Evolutionary conservation across 2,329 filamentous ascomycete genomes (phyloP).

Genomic region (Aspergillus pseudoviridinutans): DNA sequence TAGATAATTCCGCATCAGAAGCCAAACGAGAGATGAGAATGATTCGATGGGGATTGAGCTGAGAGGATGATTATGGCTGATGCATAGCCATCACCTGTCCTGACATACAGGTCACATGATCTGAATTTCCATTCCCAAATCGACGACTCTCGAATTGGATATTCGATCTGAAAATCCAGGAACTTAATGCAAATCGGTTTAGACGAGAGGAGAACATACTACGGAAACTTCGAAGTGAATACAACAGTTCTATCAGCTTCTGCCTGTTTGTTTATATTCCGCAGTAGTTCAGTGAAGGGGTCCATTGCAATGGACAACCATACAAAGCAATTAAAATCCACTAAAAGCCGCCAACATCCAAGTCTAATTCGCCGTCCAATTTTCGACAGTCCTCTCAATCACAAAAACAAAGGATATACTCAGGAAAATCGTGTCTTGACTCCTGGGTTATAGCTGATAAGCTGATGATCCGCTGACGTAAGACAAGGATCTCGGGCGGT

Average conservation of each 20-base stretch:
- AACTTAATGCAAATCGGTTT: background rate
- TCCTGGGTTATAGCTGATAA: background rate
- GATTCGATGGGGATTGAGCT: background rate
- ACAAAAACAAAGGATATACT: background rate
- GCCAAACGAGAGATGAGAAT: background rate
- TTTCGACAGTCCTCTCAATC: background rate
- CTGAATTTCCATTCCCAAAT: background rate
- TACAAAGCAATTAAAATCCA: background rate
- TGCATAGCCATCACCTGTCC: background rate
- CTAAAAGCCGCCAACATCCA: background rate
- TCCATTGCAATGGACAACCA: background rate
- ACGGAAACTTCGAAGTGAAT: background rate
- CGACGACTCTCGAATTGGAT: background rate
- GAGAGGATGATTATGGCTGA: background rate
- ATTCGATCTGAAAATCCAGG: background rate
- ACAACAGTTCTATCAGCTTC: background rate
- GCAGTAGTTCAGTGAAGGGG: background rate
- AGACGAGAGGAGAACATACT: background rate
- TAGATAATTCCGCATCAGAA: background rate
- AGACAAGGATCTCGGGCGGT: constrained; percentile 5
- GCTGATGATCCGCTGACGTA: constrained; percentile 16
- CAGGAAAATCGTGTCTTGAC: background rate
- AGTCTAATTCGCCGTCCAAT: background rate
- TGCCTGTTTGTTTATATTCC: background rate
- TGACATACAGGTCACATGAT: background rate